A percentile compares a stretch with the other conserved stretches of the same genome.
phyloP scores from a whole-genome alignment of 1,139 yeast species.

The Tardiomyces depauwii region DNA sequence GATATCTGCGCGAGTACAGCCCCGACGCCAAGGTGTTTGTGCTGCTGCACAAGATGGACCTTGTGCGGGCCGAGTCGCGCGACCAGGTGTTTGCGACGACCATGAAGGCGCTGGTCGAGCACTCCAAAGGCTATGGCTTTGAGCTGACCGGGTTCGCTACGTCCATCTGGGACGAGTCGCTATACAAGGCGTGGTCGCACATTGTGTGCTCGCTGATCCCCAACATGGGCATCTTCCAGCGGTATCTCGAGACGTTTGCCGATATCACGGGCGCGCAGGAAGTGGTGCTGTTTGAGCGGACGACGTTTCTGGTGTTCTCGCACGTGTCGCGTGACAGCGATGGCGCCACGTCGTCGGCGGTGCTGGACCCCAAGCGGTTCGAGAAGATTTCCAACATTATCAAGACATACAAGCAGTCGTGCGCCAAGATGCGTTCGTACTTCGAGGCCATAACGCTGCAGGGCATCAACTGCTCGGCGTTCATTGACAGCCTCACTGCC shows the following conservation, averaged over 20 bases:
- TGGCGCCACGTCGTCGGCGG: conserved; percentile 12
- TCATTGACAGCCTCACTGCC: conserved; percentile 58
- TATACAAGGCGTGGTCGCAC: conserved; percentile 94
- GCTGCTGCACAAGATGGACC: conserved; percentile 89
- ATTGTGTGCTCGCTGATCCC: conserved; percentile 94
- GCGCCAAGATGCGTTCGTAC: conserved; percentile 76
- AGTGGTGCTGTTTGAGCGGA: conserved; percentile 82
- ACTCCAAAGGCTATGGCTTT: conserved; percentile 71
- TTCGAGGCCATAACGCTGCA: conserved; percentile 68
- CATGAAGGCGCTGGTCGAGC: conserved; percentile 71
- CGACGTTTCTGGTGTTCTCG: conserved; percentile 86
- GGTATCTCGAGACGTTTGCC: conserved; percentile 64
- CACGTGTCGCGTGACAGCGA: conserved; percentile 24
- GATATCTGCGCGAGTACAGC: conserved; percentile 71
- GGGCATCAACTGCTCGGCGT: conserved; percentile 60
- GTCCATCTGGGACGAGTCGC: conserved; percentile 94
- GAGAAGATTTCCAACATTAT: conserved; percentile 91
- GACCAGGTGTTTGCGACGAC: conserved; percentile 73
- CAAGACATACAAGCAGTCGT: conserved; percentile 89
- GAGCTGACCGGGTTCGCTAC: conserved; percentile 85
- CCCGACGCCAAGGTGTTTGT: conserved; percentile 92
- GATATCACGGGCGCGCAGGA: conserved; percentile 76
- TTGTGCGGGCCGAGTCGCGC: conserved; percentile 79
- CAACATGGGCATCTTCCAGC: conserved; percentile 73
- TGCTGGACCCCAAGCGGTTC: conserved; percentile 76